phyloP scores from a whole-genome alignment of 345 rosid genomes.

The Cardamine occulta region DNA sequence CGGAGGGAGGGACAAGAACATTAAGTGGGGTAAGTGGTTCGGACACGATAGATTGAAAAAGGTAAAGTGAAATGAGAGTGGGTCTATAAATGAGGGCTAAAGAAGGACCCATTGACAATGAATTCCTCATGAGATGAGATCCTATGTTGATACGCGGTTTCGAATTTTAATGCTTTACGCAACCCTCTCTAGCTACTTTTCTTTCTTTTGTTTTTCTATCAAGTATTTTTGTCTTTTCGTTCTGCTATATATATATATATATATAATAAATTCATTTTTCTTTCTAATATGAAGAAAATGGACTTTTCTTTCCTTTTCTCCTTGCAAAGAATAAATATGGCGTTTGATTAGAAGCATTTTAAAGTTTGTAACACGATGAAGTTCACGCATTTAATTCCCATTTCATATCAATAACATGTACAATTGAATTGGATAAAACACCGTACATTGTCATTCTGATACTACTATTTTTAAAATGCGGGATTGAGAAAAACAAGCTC shows the following conservation, averaged over 20 bases:
- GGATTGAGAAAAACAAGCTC: too few species aligned
- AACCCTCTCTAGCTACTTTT: constrained; percentile 19
- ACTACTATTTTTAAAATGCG: too few species aligned
- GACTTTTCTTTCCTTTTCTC: background rate
- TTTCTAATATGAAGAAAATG: background rate
- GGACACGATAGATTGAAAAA: constrained; percentile 25
- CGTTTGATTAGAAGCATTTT: background rate
- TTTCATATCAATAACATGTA: background rate
- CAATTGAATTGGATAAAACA: background rate
- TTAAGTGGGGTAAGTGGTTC: constrained; percentile 35
- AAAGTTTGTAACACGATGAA: background rate
- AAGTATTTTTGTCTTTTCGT: background rate
- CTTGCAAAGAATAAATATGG: background rate
- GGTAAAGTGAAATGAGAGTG: constrained; percentile 32
- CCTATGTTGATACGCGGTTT: constrained; percentile 37
- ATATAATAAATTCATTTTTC: background rate
- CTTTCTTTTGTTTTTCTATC: background rate
- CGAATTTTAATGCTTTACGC: constrained; percentile 35
- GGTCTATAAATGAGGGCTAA: constrained; percentile 32
- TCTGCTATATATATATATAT: too few species aligned
- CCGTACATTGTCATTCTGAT: background rate
- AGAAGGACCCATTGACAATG: constrained; percentile 31
- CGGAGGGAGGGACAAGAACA: constrained; percentile 25
- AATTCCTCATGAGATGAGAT: constrained; percentile 32
- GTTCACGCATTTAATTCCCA: background rate